phyloP scores from a whole-genome alignment of 495 filamentous ascomycete genomes.

The Astrocystis sublimbata region DNA sequence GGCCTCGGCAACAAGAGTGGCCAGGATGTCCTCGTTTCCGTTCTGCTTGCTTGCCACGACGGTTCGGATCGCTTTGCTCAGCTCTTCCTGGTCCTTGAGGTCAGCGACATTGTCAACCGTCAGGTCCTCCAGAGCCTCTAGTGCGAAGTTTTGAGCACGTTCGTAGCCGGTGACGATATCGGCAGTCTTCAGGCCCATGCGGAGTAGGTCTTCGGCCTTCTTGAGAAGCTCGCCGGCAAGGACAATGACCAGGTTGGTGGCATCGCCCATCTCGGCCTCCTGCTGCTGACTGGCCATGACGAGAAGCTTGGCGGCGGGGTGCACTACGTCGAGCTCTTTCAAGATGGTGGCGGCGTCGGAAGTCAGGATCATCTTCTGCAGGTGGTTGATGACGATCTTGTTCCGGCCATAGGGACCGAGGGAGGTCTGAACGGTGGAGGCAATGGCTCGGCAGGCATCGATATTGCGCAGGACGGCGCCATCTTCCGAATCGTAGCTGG shows the following conservation, averaged over 20 bases:
- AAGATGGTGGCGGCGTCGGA: slow-evolving; percentile 97
- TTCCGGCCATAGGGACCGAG: slow-evolving; percentile 97
- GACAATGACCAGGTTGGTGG: slow-evolving; percentile 95
- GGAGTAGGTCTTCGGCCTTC: slow-evolving; percentile 93
- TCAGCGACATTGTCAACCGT: slow-evolving; percentile 89
- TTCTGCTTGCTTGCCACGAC: slow-evolving; percentile 96
- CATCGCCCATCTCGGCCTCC: slow-evolving; percentile 98
- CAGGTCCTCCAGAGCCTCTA: slow-evolving; percentile 83
- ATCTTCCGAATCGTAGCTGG: slow-evolving; percentile 96
- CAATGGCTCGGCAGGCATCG: slow-evolving; percentile 95
- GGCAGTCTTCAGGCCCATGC: slow-evolving; percentile 94
- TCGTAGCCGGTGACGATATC: slow-evolving; percentile 97
- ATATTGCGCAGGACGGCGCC: slow-evolving; percentile 98
- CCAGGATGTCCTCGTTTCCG: slow-evolving; percentile 85
- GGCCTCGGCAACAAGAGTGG: slow-evolving; percentile 85
- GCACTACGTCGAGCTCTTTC: slow-evolving; percentile 95
- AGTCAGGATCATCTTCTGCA: slow-evolving; percentile 99
- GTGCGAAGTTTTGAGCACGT: slow-evolving; percentile 83
- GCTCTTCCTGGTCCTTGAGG: slow-evolving; percentile 71
- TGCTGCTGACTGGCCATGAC: slow-evolving; percentile 99
- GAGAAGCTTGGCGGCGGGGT: slow-evolving; percentile 96
- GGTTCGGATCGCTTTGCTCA: slow-evolving; percentile 93
- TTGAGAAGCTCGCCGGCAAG: slow-evolving; percentile 93
- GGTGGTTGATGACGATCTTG: slow-evolving; percentile 99
- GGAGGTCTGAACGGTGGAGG: slow-evolving; percentile 93